A percentile compares a stretch with the other conserved stretches of the same genome.
Evolutionary conservation across 371 early-diverging fungal species (phyloP).

Genomic region (Funneliformis caledonium): DNA sequence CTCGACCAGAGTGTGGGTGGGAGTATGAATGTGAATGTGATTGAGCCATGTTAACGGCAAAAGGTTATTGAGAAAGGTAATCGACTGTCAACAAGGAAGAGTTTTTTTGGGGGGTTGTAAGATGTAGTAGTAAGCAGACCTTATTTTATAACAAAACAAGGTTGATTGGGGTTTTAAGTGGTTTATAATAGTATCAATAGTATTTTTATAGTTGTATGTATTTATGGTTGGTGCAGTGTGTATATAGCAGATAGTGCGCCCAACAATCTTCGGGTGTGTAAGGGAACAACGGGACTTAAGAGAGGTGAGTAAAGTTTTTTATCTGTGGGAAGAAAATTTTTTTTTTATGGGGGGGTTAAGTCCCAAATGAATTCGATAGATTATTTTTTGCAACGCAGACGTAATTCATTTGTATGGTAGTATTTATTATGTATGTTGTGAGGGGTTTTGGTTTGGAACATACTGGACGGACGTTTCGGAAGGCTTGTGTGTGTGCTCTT

Average conservation of each 20-base stretch:
- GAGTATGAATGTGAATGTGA: slow-evolving; percentile 28
- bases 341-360: slow-evolving; percentile 5
- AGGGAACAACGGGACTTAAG: slow-evolving; percentile 13
- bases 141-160: neutral
- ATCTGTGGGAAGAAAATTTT: slow-evolving; percentile 23
- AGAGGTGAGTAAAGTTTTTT: slow-evolving; percentile 10
- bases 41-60: slow-evolving; percentile 21
- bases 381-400: slow-evolving; percentile 30
- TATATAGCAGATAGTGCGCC: slow-evolving; percentile 10
- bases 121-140: neutral
- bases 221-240: slow-evolving; percentile 3
- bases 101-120: neutral
- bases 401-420: slow-evolving; percentile 33
- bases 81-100: neutral
- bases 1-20: slow-evolving; percentile 22
- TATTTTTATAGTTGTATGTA: slow-evolving; percentile 8
- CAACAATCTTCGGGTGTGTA: slow-evolving; percentile 25
- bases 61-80: neutral
- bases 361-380: slow-evolving; percentile 26
- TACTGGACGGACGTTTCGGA: slow-evolving; percentile 26
- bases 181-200: slow-evolving; percentile 6
- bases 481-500: slow-evolving; percentile 32
- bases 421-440: slow-evolving; percentile 31
- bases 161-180: neutral
- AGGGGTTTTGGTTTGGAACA: slow-evolving; percentile 30